Percentiles rank a stretch among this genome's conserved stretches.
phyloP scores from a whole-genome alignment of 805 yeast genomes.

The Spathaspora girioi region DNA sequence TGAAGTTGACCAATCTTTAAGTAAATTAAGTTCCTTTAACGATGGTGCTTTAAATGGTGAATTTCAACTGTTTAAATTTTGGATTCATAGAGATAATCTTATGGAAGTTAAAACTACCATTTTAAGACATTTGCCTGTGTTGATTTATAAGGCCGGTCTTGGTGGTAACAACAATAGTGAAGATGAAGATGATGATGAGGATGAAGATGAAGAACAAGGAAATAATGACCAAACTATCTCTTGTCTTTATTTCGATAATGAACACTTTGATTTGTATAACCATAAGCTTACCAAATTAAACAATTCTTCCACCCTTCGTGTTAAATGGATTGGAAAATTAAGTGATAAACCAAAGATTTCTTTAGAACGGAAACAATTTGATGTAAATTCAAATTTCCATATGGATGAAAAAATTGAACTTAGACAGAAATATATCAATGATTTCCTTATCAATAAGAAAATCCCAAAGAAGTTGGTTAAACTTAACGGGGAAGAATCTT shows the following conservation, averaged over 20 bases:
- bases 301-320: constrained; percentile 71
- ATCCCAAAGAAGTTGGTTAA: constrained; percentile 46
- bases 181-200: constrained; percentile 46
- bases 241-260: constrained; percentile 83
- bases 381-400: constrained; percentile 49
- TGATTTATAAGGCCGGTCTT: constrained; percentile 50
- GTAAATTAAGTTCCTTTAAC: constrained; percentile 46
- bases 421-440: constrained; percentile 79
- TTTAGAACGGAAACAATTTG: constrained; percentile 75
- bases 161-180: constrained; percentile 43
- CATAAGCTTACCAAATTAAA: constrained; percentile 70
- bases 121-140: constrained; percentile 87
- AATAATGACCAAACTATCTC: constrained; percentile 66
- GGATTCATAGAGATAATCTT: constrained; percentile 90
- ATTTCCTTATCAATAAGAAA: constrained; percentile 57
- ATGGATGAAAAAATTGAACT: constrained; percentile 61
- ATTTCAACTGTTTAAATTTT: constrained; percentile 75
- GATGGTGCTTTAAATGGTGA: constrained; percentile 31
- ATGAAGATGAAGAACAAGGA: constrained; percentile 47
- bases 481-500: constrained; percentile 54
- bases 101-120: constrained; percentile 98
- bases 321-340: constrained; percentile 89
- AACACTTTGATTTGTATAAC: constrained; percentile 79
- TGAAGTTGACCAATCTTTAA: constrained; percentile 45
- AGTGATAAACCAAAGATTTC: constrained; percentile 72